Base-by-base conservation (phyloP, 169 alveolate genomes). In the Plasmodium gonderi region DNA sequence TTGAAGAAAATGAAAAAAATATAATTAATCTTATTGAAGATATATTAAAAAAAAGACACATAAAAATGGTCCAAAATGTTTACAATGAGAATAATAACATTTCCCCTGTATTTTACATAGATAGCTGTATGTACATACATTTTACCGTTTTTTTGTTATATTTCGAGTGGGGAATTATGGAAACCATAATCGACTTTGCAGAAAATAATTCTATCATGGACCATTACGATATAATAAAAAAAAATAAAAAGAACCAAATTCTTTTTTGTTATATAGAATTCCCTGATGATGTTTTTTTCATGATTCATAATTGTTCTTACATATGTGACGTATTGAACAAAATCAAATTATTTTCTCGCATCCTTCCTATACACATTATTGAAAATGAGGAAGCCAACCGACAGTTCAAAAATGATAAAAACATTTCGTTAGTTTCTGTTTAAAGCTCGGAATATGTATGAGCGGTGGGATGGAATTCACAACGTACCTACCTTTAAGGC, bases 251-350 rank as follows among this genome's bases (percentile, higher is more conserved):
- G 14, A 75, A 33, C 38, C 36, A 74, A 38, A 8, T 76, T 8
- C 87, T 85, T 31, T 85, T 49, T 75, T 85, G 89, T n/a, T 85
- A 85, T 85, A 17, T 85, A 2, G 92, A 85, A 38, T 75, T 85
- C 29, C 89, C 83, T 11, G 23, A 85, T 75, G 92, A 85, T 69
- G 45, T 11, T 51, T 75, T 40, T 51, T 85, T 38, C 65, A 51
- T 85, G 60, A 69, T 85, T 12, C 42, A 33, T 4, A 74, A 65
- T 23, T 51, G 9, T 45, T 74, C 77, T 26, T 85, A 85, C 47
- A 85, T 85, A 2, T 74, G 92, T 85, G 92, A 85, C 29, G 45
- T 85, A 5, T 64, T 85, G 17, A 85, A 85, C 78, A 75, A 40
- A 20, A 67, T 77, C 33, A 72, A 85, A 76, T 36, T 51, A 44